phyloP scores from a whole-genome alignment of 805 yeast genomes.

The Clavispora santaluciae region DNA sequence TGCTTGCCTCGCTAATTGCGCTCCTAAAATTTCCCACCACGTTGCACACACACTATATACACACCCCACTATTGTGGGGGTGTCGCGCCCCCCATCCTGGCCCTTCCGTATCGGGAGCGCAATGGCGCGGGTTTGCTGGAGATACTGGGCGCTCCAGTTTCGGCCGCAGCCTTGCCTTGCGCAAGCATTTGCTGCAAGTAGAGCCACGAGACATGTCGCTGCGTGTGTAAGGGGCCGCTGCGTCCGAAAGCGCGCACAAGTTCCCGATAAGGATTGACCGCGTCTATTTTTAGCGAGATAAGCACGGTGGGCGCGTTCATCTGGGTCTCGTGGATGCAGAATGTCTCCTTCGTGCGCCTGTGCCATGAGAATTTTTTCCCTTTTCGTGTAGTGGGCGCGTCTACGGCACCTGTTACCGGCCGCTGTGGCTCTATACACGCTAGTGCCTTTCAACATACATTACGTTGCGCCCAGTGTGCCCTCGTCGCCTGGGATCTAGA shows the following conservation, averaged over 20 bases:
- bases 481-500: no score
- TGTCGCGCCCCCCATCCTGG: not conserved
- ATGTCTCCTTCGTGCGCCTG: not conserved
- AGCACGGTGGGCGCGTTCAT: not conserved
- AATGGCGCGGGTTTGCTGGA: no score
- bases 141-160: no score
- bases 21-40: not conserved
- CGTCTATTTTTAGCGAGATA: not conserved
- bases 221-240: no score
- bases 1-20: not conserved
- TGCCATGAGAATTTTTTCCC: not conserved
- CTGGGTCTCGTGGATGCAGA: not conserved
- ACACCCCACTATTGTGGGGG: not conserved
- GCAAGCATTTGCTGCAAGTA: no score
- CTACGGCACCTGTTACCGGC: not conserved
- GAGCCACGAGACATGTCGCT: no score
- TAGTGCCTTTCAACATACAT: no score
- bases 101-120: no score
- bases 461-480: no score
- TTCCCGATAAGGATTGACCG: not conserved
- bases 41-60: not conserved
- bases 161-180: no score
- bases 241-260: no score
- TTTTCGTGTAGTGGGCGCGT: not conserved
- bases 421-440: no score